A percentile compares a stretch with the other conserved stretches of the same genome.
Evolutionary conservation across 164 flowering plant species (phyloP).

Genomic region (Magnolia kwangsiensis): DNA sequence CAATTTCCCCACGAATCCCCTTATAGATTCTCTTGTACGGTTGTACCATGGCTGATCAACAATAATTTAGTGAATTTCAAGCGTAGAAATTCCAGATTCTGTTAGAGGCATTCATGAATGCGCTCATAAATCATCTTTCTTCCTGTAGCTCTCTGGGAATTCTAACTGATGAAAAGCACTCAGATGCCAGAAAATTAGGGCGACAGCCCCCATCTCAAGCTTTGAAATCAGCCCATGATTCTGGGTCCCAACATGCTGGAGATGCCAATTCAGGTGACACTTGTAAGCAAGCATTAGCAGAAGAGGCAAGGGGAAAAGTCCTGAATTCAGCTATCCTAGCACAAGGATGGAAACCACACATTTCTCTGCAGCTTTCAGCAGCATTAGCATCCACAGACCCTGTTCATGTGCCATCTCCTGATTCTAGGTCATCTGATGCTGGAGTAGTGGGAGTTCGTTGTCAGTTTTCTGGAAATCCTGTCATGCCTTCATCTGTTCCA

Average conservation of each 20-base stretch:
- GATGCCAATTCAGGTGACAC: slow-evolving; percentile 30
- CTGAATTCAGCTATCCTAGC: slow-evolving; percentile 28
- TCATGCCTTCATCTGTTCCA: slow-evolving; percentile 37
- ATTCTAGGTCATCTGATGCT: slow-evolving; percentile 64
- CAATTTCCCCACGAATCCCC: too few species aligned
- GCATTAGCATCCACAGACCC: slow-evolving; percentile 66
- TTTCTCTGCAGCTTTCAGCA: slow-evolving; percentile 32
- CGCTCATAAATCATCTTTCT: slow-evolving; percentile 3
- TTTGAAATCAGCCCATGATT: slow-evolving; percentile 31
- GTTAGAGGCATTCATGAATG: not conserved
- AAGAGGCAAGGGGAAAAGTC: slow-evolving; percentile 27
- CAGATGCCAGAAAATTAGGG: slow-evolving; percentile 26
- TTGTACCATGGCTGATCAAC: too few species aligned
- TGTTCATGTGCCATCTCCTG: slow-evolving; percentile 88
- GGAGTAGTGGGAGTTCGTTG: slow-evolving; percentile 85
- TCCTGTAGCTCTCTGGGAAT: slow-evolving; percentile 35
- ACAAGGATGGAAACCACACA: slow-evolving; percentile 31
- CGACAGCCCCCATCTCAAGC: slow-evolving; percentile 29
- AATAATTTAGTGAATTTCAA: too few species aligned
- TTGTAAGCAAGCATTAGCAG: slow-evolving; percentile 32
- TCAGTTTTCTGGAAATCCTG: slow-evolving; percentile 44
- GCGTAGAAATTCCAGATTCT: not conserved
- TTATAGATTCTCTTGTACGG: too few species aligned
- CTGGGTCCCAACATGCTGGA: slow-evolving; percentile 27
- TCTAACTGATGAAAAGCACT: slow-evolving; percentile 34